Conservation (phyloP, 73 alveolate genomes). For the Tetrahymena thermophila region DNA sequence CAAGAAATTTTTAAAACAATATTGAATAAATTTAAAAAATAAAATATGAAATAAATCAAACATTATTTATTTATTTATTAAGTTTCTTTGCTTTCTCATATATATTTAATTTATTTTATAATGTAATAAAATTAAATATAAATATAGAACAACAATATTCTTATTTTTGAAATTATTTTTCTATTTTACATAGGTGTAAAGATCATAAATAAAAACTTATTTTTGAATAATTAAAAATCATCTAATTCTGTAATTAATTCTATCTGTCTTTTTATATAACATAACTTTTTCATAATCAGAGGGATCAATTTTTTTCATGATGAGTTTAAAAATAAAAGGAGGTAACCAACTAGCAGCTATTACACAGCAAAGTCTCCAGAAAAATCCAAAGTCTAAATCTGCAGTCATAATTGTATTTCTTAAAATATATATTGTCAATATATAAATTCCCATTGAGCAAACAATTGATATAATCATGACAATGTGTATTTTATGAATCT, state of each 20-base stretch:
- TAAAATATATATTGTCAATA: not conserved
- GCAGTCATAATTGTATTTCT: not conserved
- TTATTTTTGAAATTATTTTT: not conserved
- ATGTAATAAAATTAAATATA: too few species aligned
- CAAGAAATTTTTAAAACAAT: too few species aligned
- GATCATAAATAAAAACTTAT: not conserved
- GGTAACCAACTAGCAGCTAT: slow-evolving; percentile 29
- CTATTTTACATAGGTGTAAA: not conserved
- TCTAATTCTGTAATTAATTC: slow-evolving; percentile 3
- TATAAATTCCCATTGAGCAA: slow-evolving; percentile 16
- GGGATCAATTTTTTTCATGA: slow-evolving; percentile 30
- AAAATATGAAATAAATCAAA: too few species aligned
- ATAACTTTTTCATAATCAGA: slow-evolving; percentile 43
- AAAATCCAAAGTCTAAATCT: slow-evolving; percentile 12
- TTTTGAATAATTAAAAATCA: not conserved
- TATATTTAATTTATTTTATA: too few species aligned
- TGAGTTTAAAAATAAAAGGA: not conserved
- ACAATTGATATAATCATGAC: slow-evolving; percentile 38
- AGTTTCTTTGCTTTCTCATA: too few species aligned
- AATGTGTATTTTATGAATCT: slow-evolving; percentile 32
- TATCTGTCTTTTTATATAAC: slow-evolving; percentile 18
- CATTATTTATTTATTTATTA: too few species aligned
- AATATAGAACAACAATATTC: not conserved
- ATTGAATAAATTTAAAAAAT: too few species aligned
- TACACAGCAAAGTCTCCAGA: slow-evolving; percentile 20